Base-by-base conservation (phyloP, 495 filamentous ascomycete genomes). In the Daldinia grandis region DNA sequence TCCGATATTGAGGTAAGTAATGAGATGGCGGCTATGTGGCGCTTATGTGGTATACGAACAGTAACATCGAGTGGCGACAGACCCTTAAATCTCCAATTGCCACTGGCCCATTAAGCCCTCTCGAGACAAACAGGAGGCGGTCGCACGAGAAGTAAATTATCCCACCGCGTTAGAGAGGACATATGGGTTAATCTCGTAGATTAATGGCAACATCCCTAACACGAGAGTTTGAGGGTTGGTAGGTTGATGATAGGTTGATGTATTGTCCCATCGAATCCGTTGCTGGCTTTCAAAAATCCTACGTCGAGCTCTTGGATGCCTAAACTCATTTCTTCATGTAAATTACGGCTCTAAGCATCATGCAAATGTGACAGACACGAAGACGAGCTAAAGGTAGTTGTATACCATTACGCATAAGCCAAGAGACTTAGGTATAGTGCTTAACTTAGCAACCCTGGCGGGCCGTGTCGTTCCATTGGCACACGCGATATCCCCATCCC, bases 241-340 rank as follows among this genome's bases (percentile, higher is more conserved):
- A 71, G 58, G 58, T 49, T 25, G 50, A 37, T 31, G 33, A 35
- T 35, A 35, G 33, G 33, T 15, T 25, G 30, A 35, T 35, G 33
- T 35, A 35, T n/a, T 31, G 54, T 49, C 59, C 19, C 28, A 27
- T 64, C 33, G 38, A 42, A 47, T 24, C 27, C 28, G 9, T 61
- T 12, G 38, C 54, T 68, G 4, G 64, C 33, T 40, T 60, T 54
- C n/a, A 38, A 44, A 44, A 44, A 58, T 62, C 17, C 17, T 24
- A 37, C 24, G 27, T 50, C 62, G 56, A 24, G 12, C 15, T 44
- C n/a, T 50, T 62, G 31, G 27, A 37, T 72, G 60, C 60, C 69
- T 68, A 72, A 72, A 68, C 51, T 64, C 35, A 64, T 64, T 15
- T 68, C 54, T 51, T 61, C 58, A 71, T 49, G 59, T 64, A 67